Percentiles rank a stretch among this genome's conserved stretches.
Evolutionary conservation across 192 early-diverging fungal species (phyloP).

Genomic region (Coemansia sp.): DNA sequence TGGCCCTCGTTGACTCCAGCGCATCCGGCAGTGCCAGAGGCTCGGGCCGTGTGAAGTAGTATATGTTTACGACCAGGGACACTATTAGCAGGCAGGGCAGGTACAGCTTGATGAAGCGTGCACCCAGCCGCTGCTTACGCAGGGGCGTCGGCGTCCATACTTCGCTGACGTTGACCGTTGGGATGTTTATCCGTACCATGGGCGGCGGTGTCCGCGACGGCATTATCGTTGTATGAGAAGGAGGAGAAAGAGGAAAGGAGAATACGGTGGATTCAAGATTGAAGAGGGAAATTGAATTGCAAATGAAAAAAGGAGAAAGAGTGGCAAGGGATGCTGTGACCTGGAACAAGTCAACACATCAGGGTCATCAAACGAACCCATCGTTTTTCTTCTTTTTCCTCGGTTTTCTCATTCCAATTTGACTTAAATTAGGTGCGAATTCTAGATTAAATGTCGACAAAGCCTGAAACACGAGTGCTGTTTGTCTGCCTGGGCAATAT

Average conservation of each 20-base stretch:
- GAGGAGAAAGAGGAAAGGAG: slow-evolving; percentile 3
- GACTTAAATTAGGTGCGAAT: too few species aligned
- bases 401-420: too few species aligned
- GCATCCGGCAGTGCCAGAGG: slow-evolving; percentile 26
- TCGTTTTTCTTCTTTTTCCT: too few species aligned
- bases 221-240: slow-evolving; percentile 14
- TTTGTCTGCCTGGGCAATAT: slow-evolving; percentile 79
- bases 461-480: slow-evolving; percentile 45
- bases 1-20: slow-evolving; percentile 25
- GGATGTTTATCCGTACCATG: slow-evolving; percentile 52
- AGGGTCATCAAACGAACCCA: too few species aligned
- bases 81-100: slow-evolving; percentile 35
- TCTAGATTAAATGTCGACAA: neutral
- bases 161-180: slow-evolving; percentile 49
- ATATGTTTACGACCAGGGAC: slow-evolving; percentile 49
- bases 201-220: slow-evolving; percentile 43
- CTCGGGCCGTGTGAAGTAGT: slow-evolving; percentile 47
- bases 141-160: slow-evolving; percentile 44
- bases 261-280: neutral
- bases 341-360: too few species aligned
- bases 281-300: neutral
- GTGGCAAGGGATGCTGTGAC: too few species aligned
- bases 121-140: slow-evolving; percentile 42
- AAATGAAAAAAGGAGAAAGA: neutral
- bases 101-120: slow-evolving; percentile 31